phyloP scores from a whole-genome alignment of 345 rosid genomes.

The Murraya paniculata region DNA sequence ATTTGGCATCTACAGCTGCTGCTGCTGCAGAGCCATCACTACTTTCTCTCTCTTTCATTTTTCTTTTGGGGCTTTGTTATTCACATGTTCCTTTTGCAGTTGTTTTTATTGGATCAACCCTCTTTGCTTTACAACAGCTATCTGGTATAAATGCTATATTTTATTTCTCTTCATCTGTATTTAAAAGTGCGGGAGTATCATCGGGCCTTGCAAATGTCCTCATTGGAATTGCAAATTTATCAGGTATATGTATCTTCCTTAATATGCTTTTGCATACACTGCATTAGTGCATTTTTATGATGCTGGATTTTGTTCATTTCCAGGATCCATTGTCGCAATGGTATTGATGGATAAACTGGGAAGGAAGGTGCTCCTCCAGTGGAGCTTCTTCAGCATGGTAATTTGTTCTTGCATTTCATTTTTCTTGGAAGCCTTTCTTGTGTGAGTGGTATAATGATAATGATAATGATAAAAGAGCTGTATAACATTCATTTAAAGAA shows the following conservation, averaged over 20 bases:
- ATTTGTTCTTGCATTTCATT: conserved; percentile 17
- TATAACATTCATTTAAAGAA: neutral
- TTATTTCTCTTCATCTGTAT: conserved; percentile 97
- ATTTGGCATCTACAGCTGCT: conserved; percentile 11
- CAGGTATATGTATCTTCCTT: conserved; percentile 42
- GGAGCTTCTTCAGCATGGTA: conserved; percentile 90
- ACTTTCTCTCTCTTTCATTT: conserved; percentile 14
- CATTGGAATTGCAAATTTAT: conserved; percentile 75
- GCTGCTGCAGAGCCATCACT: neutral
- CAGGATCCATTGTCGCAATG: conserved; percentile 91
- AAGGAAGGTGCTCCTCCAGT: conserved; percentile 67
- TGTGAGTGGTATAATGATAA: neutral
- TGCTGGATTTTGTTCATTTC: conserved; percentile 5
- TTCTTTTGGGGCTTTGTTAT: conserved; percentile 54
- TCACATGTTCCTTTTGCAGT: conserved; percentile 93
- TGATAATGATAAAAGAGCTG: neutral
- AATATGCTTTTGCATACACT: conserved; percentile 6
- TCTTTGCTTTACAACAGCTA: conserved; percentile 99
- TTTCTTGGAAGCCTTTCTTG: conserved; percentile 5
- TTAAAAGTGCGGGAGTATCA: conserved; percentile 91
- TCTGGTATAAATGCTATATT: conserved; percentile 99
- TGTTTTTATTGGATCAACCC: conserved; percentile 99
- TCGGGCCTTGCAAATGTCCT: conserved; percentile 69
- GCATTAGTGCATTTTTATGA: conserved; percentile 7
- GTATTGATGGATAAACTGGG: conserved; percentile 90